These are phyloP conservation scores for Spinacia oleracea DNA, from an alignment of 179 eudicot genomes.

Conservation along the genomic window DNA sequence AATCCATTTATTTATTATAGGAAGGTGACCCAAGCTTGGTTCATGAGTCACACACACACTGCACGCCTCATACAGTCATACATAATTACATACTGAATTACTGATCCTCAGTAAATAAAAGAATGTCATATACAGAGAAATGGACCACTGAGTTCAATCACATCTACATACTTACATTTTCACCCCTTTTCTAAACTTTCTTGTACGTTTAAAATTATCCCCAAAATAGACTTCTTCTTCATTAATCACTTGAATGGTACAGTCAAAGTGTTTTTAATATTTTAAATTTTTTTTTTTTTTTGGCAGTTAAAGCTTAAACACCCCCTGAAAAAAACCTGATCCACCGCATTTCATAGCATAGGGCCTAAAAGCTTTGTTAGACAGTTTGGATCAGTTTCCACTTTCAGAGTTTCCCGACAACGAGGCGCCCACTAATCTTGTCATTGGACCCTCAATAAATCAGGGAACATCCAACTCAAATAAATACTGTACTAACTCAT, in stretches of 20 bases:
- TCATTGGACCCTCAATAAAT: conserved; percentile 29
- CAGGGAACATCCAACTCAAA: background rate
- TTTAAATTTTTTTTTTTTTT: background rate
- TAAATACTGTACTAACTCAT: conserved; percentile 31
- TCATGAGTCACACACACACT: conserved; percentile 20
- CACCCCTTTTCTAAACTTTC: background rate
- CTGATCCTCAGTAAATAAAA: background rate
- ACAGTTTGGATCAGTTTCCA: conserved; percentile 14
- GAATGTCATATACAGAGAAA: conserved; percentile 2
- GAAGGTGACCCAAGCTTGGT: conserved; percentile 1
- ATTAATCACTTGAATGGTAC: background rate
- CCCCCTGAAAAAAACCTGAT: background rate
- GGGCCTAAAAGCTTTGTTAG: background rate
- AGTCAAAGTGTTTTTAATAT: background rate
- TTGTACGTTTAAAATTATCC: background rate
- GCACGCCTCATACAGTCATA: no score
- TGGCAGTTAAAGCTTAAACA: background rate
- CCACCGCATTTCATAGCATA: background rate
- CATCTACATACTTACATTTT: background rate
- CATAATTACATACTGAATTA: no score
- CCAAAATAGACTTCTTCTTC: background rate
- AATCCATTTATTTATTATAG: no score
- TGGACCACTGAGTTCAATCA: conserved; percentile 22
- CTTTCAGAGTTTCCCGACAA: conserved; percentile 19
- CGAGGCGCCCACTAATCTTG: conserved; percentile 6